Conservation (phyloP, 2,329 filamentous ascomycete species). For the Didymella sp. region DNA sequence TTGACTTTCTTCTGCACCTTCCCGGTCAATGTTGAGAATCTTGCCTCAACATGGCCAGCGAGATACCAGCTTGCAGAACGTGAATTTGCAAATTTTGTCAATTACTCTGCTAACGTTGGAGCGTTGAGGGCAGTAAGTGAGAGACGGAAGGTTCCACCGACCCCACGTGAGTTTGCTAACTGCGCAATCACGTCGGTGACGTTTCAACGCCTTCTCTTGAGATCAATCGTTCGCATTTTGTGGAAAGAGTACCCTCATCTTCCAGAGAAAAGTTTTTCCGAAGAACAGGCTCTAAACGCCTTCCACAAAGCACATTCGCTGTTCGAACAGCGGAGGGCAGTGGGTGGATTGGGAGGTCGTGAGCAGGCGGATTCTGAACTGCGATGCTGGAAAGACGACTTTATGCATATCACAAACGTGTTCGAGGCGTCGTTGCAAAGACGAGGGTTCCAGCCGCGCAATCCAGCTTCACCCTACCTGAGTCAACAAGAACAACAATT, state of each 20-base stretch:
- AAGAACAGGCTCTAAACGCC: slow-evolving; percentile 4
- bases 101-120: slow-evolving; percentile 42
- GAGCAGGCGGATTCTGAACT: slow-evolving; percentile 10
- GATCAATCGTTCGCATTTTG: slow-evolving; percentile 56
- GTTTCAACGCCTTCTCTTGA: slow-evolving; percentile 64
- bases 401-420: slow-evolving; percentile 8
- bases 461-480: neutral
- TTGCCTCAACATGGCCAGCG: slow-evolving; percentile 32
- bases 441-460: neutral
- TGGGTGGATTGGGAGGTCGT: neutral
- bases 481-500: neutral
- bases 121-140: slow-evolving; percentile 27
- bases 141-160: slow-evolving; percentile 57
- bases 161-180: slow-evolving; percentile 63
- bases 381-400: slow-evolving; percentile 9
- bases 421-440: slow-evolving; percentile 3
- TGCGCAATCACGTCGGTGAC: slow-evolving; percentile 60
- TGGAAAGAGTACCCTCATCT: slow-evolving; percentile 30
- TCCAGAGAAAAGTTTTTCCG: slow-evolving; percentile 9
- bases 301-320: neutral
- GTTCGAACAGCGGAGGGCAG: neutral
- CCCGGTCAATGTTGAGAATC: slow-evolving; percentile 48
- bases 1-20: slow-evolving; percentile 58
- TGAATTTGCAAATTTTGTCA: slow-evolving; percentile 50
- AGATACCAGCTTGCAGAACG: slow-evolving; percentile 45